Evolutionary conservation across 2,329 filamentous ascomycete genomes (phyloP).

Genomic region (Bipolaris victoriae): DNA sequence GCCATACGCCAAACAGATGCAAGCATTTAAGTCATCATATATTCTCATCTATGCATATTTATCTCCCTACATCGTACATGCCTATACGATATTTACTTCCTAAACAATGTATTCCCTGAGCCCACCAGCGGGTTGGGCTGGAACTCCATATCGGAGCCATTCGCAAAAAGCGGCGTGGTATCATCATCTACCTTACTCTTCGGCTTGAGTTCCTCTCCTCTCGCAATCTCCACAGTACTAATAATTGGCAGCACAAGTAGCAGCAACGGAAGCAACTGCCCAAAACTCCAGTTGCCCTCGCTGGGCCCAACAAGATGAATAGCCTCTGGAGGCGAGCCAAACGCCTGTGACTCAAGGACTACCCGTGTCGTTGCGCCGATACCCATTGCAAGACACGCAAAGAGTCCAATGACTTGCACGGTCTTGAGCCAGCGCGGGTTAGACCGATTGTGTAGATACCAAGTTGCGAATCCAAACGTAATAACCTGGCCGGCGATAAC

Average conservation of each 20-base stretch:
- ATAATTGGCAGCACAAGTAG: constrained; percentile 66
- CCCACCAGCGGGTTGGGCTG: constrained; percentile 57
- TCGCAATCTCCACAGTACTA: constrained; percentile 64
- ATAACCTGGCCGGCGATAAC: constrained; percentile 65
- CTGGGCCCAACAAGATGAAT: constrained; percentile 59
- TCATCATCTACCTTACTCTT: constrained; percentile 52
- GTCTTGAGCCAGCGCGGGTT: constrained; percentile 61
- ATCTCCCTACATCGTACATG: no score
- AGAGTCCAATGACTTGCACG: constrained; percentile 61
- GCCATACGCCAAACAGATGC: no score
- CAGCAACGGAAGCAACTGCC: constrained; percentile 65
- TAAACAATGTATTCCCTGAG: constrained; percentile 28
- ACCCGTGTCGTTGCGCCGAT: constrained; percentile 65
- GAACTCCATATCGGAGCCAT: constrained; percentile 51
- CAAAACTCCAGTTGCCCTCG: constrained; percentile 68
- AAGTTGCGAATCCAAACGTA: constrained; percentile 66
- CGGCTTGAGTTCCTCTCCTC: constrained; percentile 57
- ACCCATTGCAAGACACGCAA: constrained; percentile 60
- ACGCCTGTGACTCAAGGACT: constrained; percentile 65
- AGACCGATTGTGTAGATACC: constrained; percentile 66
- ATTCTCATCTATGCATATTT: no score
- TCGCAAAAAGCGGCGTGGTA: constrained; percentile 38
- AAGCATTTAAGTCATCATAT: no score
- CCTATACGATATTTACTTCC: constrained; percentile 10
- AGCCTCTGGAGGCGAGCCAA: constrained; percentile 56